Evolutionary conservation across 2,329 filamentous ascomycete species (phyloP).

Genomic region (Teratosphaeria destructans): DNA sequence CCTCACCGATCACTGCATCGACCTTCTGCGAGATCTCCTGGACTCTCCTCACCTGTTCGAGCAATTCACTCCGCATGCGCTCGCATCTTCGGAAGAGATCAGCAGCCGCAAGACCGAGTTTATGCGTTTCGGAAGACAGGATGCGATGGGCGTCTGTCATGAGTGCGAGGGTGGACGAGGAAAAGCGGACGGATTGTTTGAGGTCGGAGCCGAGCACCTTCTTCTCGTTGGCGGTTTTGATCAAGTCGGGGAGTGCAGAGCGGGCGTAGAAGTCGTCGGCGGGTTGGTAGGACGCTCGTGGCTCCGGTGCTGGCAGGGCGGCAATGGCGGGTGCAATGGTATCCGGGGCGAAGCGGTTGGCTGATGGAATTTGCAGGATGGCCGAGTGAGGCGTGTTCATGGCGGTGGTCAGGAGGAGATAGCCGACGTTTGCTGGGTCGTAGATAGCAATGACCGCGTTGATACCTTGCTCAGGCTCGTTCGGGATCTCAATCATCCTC

Average conservation of each 20-base stretch:
- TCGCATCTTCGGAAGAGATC: conserved; percentile 64
- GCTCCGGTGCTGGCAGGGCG: conserved; percentile 42
- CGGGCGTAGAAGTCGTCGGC: conserved; percentile 48
- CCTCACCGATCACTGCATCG: conserved; percentile 54
- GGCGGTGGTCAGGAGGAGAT: conserved; percentile 37
- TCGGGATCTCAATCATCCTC: conserved; percentile 32
- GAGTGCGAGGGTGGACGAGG: conserved; percentile 58
- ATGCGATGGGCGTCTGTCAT: conserved; percentile 65
- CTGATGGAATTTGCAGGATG: conserved; percentile 42
- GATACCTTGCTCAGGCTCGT: conserved; percentile 20
- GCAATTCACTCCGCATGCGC: conserved; percentile 56
- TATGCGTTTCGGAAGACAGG: conserved; percentile 58
- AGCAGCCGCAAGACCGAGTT: conserved; percentile 57
- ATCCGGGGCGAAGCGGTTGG: conserved; percentile 36
- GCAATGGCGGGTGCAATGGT: conserved; percentile 1
- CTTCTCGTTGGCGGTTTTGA: conserved; percentile 10
- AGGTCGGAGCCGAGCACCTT: conserved; percentile 39
- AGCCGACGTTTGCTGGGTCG: conserved; percentile 44
- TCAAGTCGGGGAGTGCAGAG: conserved; percentile 45
- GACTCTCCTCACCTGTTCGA: conserved; percentile 55
- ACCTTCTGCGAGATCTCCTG: conserved; percentile 53
- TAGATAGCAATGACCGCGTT: conserved; percentile 43
- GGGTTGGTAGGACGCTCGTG: conserved; percentile 44
- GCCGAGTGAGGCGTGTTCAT: conserved; percentile 32
- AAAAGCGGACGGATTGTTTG: conserved; percentile 56